Evolutionary conservation across 202 grass and related monocot species (phyloP).

Genomic region (Musa balbisiana): DNA sequence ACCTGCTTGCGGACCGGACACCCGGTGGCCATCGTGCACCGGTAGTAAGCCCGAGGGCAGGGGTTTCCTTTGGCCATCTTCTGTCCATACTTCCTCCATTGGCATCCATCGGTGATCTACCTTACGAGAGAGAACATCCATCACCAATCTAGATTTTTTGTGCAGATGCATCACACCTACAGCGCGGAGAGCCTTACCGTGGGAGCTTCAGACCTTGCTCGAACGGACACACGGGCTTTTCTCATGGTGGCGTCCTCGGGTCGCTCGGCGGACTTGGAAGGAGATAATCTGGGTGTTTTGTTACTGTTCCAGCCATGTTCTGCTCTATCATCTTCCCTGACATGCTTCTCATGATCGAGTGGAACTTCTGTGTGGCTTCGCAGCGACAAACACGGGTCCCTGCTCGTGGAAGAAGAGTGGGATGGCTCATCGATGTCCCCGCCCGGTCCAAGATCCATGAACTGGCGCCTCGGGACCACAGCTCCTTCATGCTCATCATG

Average conservation of each 20-base stretch:
- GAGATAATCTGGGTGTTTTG: slow-evolving; percentile 7
- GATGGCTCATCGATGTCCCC: slow-evolving; percentile 40
- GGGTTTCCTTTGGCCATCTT: slow-evolving; percentile 96
- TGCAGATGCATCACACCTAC: neutral
- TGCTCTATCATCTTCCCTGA: slow-evolving; percentile 12
- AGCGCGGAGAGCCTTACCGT: slow-evolving; percentile 36
- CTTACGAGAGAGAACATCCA: neutral
- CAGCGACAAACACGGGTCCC: neutral
- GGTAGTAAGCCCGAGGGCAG: slow-evolving; percentile 82
- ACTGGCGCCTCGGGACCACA: slow-evolving; percentile 34
- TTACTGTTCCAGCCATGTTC: slow-evolving; percentile 25
- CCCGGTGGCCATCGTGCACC: slow-evolving; percentile 80
- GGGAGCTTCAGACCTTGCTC: slow-evolving; percentile 68
- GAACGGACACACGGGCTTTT: slow-evolving; percentile 85
- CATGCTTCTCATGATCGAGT: neutral
- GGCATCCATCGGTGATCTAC: slow-evolving; percentile 87
- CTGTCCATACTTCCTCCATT: slow-evolving; percentile 97
- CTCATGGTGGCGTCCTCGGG: slow-evolving; percentile 65
- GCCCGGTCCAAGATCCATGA: slow-evolving; percentile 33
- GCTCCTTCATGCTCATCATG: slow-evolving; percentile 2
- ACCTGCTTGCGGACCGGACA: slow-evolving; percentile 94
- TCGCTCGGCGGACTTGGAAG: slow-evolving; percentile 28
- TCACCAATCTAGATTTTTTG: neutral
- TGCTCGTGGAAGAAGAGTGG: slow-evolving; percentile 55
- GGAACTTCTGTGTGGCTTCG: neutral